These are phyloP conservation scores for Bimuria novae-zelandiae DNA, from an alignment of 2,329 filamentous ascomycete genomes.

Conservation along the genomic window DNA sequence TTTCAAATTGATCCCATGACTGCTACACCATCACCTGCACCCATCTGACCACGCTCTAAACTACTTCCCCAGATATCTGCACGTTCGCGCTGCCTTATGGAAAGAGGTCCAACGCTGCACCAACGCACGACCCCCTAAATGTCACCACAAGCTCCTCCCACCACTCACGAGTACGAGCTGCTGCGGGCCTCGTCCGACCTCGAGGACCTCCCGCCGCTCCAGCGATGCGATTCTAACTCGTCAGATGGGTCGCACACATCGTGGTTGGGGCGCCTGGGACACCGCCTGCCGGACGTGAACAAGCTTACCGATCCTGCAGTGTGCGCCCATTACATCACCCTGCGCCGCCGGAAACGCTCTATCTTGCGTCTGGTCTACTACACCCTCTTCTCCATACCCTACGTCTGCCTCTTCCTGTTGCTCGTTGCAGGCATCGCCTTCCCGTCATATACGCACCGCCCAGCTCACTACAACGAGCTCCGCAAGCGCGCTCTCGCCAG, in stretches of 20 bases:
- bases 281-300: slow-evolving; percentile 27
- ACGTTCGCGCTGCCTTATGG: background rate
- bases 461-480: slow-evolving; percentile 56
- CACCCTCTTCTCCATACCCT: slow-evolving; percentile 38
- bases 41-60: background rate
- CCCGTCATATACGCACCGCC: slow-evolving; percentile 61
- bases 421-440: slow-evolving; percentile 55
- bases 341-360: slow-evolving; percentile 38
- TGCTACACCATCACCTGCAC: background rate
- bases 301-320: slow-evolving; percentile 34
- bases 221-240: slow-evolving; percentile 16
- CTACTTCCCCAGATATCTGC: too few species aligned
- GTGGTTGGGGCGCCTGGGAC: slow-evolving; percentile 30
- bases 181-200: slow-evolving; percentile 36
- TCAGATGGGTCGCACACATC: slow-evolving; percentile 26
- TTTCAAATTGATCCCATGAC: background rate
- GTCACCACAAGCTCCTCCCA: slow-evolving; percentile 20
- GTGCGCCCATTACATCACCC: slow-evolving; percentile 40
- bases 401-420: slow-evolving; percentile 42
- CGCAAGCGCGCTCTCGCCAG: slow-evolving; percentile 38
- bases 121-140: slow-evolving; percentile 11
- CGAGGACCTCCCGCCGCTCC: slow-evolving; percentile 20
- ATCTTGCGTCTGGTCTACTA: slow-evolving; percentile 39
- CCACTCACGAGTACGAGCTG: slow-evolving; percentile 39
- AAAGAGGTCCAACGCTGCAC: background rate